Evolutionary conservation across 75 land plant genomes (phyloP), one percentile per base, ranked within the genome.

Genomic region (Pinus tabuliformis): DNA sequence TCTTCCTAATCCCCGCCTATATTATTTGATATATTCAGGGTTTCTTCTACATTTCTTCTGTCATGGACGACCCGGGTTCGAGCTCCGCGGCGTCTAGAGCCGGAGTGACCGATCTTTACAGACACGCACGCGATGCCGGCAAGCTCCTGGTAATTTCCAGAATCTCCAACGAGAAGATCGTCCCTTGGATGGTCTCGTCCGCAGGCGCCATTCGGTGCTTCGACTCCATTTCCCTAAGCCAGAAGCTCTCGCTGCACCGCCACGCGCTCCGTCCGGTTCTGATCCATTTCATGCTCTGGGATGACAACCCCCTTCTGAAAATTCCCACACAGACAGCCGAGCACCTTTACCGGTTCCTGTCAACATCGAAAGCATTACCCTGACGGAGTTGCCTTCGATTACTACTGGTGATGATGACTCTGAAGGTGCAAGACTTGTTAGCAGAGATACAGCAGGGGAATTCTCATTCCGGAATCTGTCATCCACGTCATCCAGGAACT

Each of bases 141-240:
- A 92, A 83, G 84, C 81, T 89, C 20, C 85, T 95, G 24, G 87
- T 95, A 0, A 71, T 95, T 45, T 90, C 98, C 9, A 79, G 98
- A 70, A 59, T 95, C 5, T 79, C 84, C 20, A 95, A 91, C 58
- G 87, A 93, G 77, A 95, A 91, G 82, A 83, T 95, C 8, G 85
- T 90, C n/a, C 98, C 98, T 18, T 93, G 98, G 95, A 77, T 95
- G 78, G 93, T 91, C 4, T 83, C 98, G 7, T 76, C 98, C 1
- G 59, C 88, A 1, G 98, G 98, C 17, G 87, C 86, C 24, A 84
- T 95, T 73, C 77, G 91, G 56, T 95, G 96, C 78, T 95, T 81
- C 59, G 95, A 93, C 84, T 87, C 93, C 3, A 81, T 87, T 42
- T 93, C 98, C 11, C 83, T 95, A 42, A 90, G 95, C 84, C 87